These are phyloP conservation scores for Gossypium sturtianum DNA, from an alignment of 345 rosid species.

Conservation along the genomic window DNA sequence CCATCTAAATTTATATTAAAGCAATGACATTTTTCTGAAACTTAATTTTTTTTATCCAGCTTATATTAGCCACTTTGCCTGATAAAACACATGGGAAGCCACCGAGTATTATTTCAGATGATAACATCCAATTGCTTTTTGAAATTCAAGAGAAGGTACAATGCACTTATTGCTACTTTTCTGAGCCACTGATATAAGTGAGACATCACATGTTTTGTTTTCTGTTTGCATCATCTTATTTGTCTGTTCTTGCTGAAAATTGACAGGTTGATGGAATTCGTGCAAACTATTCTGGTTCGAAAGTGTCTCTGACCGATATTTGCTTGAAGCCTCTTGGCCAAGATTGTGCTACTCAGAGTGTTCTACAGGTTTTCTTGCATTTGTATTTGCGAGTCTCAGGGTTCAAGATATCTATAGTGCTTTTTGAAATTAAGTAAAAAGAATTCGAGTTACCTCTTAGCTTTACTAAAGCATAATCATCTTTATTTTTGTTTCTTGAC, in stretches of 20 bases:
- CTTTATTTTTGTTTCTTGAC: slow-evolving; percentile 8
- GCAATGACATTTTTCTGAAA: neutral
- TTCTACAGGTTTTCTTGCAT: slow-evolving; percentile 60
- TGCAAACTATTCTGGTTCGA: slow-evolving; percentile 72
- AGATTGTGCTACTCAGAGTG: slow-evolving; percentile 94
- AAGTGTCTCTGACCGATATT: slow-evolving; percentile 66
- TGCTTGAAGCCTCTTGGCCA: slow-evolving; percentile 90
- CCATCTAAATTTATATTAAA: neutral
- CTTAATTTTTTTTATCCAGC: slow-evolving; percentile 38
- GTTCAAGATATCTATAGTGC: neutral
- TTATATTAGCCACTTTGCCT: slow-evolving; percentile 75
- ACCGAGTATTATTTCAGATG: slow-evolving; percentile 73
- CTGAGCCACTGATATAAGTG: neutral
- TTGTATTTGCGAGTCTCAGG: neutral
- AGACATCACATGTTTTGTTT: slow-evolving; percentile 4
- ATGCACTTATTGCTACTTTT: slow-evolving; percentile 15
- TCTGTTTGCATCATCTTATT: slow-evolving; percentile 7
- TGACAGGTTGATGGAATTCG: slow-evolving; percentile 74
- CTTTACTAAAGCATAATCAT: slow-evolving; percentile 14
- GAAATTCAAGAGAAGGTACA: slow-evolving; percentile 88
- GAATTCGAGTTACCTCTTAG: neutral
- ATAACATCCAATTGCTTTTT: slow-evolving; percentile 82
- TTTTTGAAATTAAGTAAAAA: neutral
- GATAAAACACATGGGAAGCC: slow-evolving; percentile 41
- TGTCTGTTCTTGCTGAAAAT: slow-evolving; percentile 9